These are phyloP conservation scores for Saturnispora bothae DNA, from an alignment of 805 yeast species.

Conservation along the genomic window DNA sequence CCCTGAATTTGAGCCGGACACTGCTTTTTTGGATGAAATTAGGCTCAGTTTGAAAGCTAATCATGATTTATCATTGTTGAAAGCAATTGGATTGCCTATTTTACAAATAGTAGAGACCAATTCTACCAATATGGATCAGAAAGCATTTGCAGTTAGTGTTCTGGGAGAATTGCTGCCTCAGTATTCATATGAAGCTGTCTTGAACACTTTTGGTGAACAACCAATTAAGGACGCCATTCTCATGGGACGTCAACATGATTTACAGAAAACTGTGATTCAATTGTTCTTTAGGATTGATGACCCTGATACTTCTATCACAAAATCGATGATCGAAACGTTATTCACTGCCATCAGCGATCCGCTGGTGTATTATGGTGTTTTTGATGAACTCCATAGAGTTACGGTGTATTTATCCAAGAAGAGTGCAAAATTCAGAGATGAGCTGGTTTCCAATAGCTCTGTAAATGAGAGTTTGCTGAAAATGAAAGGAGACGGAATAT, in stretches of 20 bases:
- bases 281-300: slow-evolving; percentile 21
- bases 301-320: slow-evolving; percentile 18
- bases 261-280: slow-evolving; percentile 20
- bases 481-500: slow-evolving; percentile 19
- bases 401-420: slow-evolving; percentile 15
- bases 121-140: slow-evolving; percentile 16
- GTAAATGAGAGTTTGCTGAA: slow-evolving; percentile 15
- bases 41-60: slow-evolving; percentile 1
- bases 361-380: slow-evolving; percentile 16
- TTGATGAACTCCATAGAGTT: slow-evolving; percentile 16
- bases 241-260: slow-evolving; percentile 19
- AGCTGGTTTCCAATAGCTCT: slow-evolving; percentile 20
- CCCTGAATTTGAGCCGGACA: slow-evolving; percentile 10
- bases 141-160: slow-evolving; percentile 14
- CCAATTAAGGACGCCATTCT: slow-evolving; percentile 21
- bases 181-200: slow-evolving; percentile 22
- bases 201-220: slow-evolving; percentile 18
- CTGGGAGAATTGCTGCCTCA: slow-evolving; percentile 20
- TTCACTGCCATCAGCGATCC: slow-evolving; percentile 17
- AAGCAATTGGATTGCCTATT: slow-evolving; percentile 15
- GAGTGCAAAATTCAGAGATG: slow-evolving; percentile 25
- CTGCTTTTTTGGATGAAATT: slow-evolving; percentile 13
- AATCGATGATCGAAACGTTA: slow-evolving; percentile 12
- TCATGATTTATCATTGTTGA: slow-evolving; percentile 2
- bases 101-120: slow-evolving; percentile 19